These are phyloP conservation scores for Coemansia sp. DNA, from an alignment of 192 early-diverging fungal genomes.

Conservation along the genomic window DNA sequence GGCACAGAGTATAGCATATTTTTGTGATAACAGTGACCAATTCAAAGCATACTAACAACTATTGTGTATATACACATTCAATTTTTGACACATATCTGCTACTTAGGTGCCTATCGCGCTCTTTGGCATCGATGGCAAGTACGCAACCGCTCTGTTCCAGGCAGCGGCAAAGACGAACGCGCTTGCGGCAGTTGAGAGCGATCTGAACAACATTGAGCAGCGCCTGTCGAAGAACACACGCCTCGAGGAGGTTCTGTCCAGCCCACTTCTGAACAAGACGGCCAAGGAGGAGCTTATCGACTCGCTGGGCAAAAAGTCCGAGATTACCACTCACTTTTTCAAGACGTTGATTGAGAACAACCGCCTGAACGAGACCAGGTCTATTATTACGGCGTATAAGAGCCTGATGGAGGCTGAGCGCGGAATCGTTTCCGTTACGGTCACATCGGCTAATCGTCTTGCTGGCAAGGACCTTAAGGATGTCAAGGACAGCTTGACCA, in stretches of 20 bases:
- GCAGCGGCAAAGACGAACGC: slow-evolving; percentile 85
- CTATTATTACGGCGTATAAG: slow-evolving; percentile 80
- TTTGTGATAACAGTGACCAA: not conserved
- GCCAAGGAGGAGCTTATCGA: slow-evolving; percentile 76
- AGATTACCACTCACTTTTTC: slow-evolving; percentile 92
- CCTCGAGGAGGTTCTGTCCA: slow-evolving; percentile 76
- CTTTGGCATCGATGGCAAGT: slow-evolving; percentile 95
- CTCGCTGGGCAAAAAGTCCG: slow-evolving; percentile 69
- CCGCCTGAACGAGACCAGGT: slow-evolving; percentile 81
- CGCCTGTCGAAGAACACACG: slow-evolving; percentile 74
- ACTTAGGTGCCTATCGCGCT: slow-evolving; percentile 78
- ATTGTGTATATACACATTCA: not conserved
- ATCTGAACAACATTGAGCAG: slow-evolving; percentile 70
- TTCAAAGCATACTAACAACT: not conserved
- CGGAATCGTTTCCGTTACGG: slow-evolving; percentile 82
- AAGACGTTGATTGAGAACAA: slow-evolving; percentile 92
- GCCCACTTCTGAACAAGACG: slow-evolving; percentile 81
- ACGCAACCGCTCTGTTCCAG: slow-evolving; percentile 95
- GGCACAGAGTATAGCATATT: not conserved
- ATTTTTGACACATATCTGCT: not conserved
- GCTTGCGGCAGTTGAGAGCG: slow-evolving; percentile 82
- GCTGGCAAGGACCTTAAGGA: slow-evolving; percentile 69
- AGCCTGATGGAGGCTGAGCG: slow-evolving; percentile 88
- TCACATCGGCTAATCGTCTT: slow-evolving; percentile 85
- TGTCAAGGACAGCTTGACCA: slow-evolving; percentile 78